These are phyloP conservation scores for Fraxinus pennsylvanica DNA, from an alignment of 257 asterid species.

Conservation along the genomic window DNA sequence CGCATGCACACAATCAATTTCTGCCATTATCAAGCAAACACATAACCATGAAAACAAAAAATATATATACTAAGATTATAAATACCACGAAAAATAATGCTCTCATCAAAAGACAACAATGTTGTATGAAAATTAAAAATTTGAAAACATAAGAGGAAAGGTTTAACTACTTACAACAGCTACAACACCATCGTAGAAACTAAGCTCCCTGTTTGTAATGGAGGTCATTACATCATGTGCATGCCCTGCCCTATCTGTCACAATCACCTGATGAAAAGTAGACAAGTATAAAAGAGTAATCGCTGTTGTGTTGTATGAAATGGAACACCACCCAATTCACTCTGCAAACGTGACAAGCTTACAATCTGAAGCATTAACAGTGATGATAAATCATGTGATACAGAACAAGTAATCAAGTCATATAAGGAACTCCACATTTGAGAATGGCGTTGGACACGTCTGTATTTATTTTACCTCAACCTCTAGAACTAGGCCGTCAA, in stretches of 20 bases:
- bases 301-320: not conserved
- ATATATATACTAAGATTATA: too few species aligned
- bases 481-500: not conserved
- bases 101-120: constrained; percentile 8
- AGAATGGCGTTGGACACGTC: not conserved
- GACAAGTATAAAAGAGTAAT: constrained; percentile 1
- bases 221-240: constrained; percentile 78
- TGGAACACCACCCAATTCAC: constrained; percentile 4
- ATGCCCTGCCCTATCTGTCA: constrained; percentile 88
- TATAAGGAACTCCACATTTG: constrained; percentile 9
- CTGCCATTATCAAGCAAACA: not conserved
- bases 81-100: not conserved
- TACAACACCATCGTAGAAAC: constrained; percentile 76
- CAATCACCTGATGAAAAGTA: constrained; percentile 60
- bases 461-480: not conserved
- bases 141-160: constrained; percentile 21
- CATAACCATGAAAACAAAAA: not conserved
- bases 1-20: not conserved
- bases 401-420: constrained; percentile 12
- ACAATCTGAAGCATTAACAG: not conserved
- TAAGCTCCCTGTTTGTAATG: constrained; percentile 64
- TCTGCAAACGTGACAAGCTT: not conserved
- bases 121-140: constrained; percentile 13
- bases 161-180: constrained; percentile 78
- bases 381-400: constrained; percentile 3